Conservation (phyloP, 129 eudicot genomes). For the Pittosporum tobira region DNA sequence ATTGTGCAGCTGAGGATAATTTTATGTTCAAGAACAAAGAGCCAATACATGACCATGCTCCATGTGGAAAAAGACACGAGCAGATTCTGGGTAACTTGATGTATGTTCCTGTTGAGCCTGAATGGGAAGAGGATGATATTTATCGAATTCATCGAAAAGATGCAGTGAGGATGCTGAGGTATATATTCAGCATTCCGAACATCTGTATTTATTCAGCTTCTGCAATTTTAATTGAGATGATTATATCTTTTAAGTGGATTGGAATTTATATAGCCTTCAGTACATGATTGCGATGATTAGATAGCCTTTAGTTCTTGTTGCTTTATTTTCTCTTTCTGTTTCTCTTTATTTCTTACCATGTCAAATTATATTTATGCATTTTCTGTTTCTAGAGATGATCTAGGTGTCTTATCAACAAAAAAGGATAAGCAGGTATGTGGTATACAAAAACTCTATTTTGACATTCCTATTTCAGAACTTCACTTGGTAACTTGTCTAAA, state of each 20-base stretch:
- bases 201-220: slow-evolving; percentile 1
- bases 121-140: slow-evolving; percentile 93
- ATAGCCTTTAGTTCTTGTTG: no score
- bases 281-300: background rate
- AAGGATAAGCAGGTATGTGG: no score
- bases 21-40: slow-evolving; percentile 8
- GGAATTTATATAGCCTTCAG: background rate
- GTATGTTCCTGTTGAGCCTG: slow-evolving; percentile 66
- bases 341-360: no score
- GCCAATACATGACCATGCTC: slow-evolving; percentile 12
- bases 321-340: no score
- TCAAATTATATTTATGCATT: no score
- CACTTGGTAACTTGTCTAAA: no score
- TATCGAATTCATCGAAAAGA: slow-evolving; percentile 64
- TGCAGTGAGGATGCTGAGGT: slow-evolving; percentile 76
- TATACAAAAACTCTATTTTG: no score
- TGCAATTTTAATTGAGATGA: background rate
- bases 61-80: slow-evolving; percentile 14
- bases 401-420: no score
- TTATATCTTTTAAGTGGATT: no score
- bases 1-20: background rate
- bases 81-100: slow-evolving; percentile 27
- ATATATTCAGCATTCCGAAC: slow-evolving; percentile 1
- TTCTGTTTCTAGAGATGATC: no score
- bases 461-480: no score